Base-by-base conservation (phyloP, 352 stramenopile species). In the Elongisporangium anandrum region DNA sequence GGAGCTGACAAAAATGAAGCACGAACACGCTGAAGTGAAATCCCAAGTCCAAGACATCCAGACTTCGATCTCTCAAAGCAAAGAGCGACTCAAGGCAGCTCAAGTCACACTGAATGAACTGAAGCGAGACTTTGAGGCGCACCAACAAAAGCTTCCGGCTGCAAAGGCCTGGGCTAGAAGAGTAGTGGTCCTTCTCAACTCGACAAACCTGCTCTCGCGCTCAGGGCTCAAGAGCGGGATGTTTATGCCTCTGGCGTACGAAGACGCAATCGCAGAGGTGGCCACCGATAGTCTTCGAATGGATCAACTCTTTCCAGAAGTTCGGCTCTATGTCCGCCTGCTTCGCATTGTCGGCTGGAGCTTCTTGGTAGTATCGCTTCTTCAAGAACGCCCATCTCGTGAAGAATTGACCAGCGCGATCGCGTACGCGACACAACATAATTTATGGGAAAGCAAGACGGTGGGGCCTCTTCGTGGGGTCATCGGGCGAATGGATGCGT, bases 351-450 rank as follows among this genome's bases (percentile, higher is more conserved):
- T 90, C 6, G 75, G 81, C 6, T 96, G 87, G 87, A 88, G 69
- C 38, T 64, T 93, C 58, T 73, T 89, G 7, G 81, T 88, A 4
- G 79, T 89, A 17, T 78, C 82, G 29, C 58, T 91, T 47, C 71
- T 96, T 15, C 85, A 95, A 55, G 81, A 93, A 60, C 75, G 81
- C 0, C 87, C 87, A 17, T 90, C 84, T 41, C 80, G 86, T 45
- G 64, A 79, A 47, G 75, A 72, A 0, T 58, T 96, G 15, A 81
- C 69, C 23, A 61, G 72, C 12, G 79, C 79, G 10, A 83, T 96
- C 57, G 60, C 70, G 26, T 90, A 90, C 64, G 83, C 85, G 4
- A 67, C 60, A 1, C 61, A 85, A 21, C 65, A 92, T 59, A 73
- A 70, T 41, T 55, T 95, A 16, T 90, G 85, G 69, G 85, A 94